phyloP scores from a whole-genome alignment of 2,329 filamentous ascomycete species.

The Alternaria sp. region DNA sequence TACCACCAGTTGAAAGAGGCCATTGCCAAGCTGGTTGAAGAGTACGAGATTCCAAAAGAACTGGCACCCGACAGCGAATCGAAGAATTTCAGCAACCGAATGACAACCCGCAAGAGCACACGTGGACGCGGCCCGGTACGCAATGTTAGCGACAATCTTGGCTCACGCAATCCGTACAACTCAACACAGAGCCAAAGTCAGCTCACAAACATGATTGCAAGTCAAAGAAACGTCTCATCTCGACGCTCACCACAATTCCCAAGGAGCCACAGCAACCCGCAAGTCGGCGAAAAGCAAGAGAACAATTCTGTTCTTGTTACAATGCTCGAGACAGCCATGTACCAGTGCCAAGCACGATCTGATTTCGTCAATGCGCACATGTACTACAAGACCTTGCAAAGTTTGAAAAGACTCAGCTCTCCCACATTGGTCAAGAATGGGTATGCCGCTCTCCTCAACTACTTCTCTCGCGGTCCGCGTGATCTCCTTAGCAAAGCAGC shows the following conservation, averaged over 20 bases:
- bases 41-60: constrained; percentile 79
- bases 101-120: constrained; percentile 57
- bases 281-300: constrained; percentile 44
- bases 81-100: constrained; percentile 75
- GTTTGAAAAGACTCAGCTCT: constrained; percentile 70
- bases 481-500: constrained; percentile 74
- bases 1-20: constrained; percentile 83
- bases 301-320: constrained; percentile 66
- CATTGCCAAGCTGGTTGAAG: constrained; percentile 80
- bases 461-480: constrained; percentile 75
- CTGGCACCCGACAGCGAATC: constrained; percentile 67
- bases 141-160: constrained; percentile 40
- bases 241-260: constrained; percentile 49
- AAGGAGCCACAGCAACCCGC: constrained; percentile 54
- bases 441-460: constrained; percentile 74
- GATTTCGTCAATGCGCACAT: constrained; percentile 86
- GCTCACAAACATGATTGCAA: constrained; percentile 50
- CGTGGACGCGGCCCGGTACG: constrained; percentile 38
- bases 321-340: constrained; percentile 79
- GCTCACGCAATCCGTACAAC: constrained; percentile 63
- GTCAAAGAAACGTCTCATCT: constrained; percentile 44
- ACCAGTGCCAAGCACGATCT: constrained; percentile 77
- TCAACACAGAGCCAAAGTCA: constrained; percentile 43
- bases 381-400: constrained; percentile 83
- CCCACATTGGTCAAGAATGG: constrained; percentile 70